Evolutionary conservation across 1,284 basidiomycete genomes (phyloP).

Genomic region (Takashimella tepidaria): DNA sequence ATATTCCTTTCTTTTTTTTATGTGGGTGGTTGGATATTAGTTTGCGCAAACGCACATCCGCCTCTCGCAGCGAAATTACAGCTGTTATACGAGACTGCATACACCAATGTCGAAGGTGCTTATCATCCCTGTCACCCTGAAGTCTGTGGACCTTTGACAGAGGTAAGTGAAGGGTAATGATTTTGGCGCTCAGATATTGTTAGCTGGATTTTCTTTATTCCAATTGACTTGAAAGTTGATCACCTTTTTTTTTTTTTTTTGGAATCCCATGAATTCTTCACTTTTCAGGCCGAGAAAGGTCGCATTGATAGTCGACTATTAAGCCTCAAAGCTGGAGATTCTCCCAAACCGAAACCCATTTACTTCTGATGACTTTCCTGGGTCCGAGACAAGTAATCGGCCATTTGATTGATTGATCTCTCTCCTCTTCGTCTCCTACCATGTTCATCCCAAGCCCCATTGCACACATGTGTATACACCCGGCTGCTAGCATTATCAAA

Average conservation of each 20-base stretch:
- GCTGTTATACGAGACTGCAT: constrained; percentile 43
- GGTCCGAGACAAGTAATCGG: too few relatives aligned
- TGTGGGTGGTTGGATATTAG: constrained; percentile 20
- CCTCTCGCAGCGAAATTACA: constrained; percentile 35
- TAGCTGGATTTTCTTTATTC: background rate
- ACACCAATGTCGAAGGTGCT: constrained; percentile 37
- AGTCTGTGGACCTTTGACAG: constrained; percentile 37
- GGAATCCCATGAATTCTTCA: too few relatives aligned
- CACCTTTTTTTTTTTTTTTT: too few relatives aligned
- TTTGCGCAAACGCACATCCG: constrained; percentile 41
- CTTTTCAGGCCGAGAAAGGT: constrained; percentile 40
- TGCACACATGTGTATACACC: too few relatives aligned
- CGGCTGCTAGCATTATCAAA: too few relatives aligned
- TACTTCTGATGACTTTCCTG: constrained; percentile 32
- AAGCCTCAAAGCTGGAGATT: constrained; percentile 30
- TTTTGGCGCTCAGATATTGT: too few relatives aligned
- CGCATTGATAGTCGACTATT: constrained; percentile 34
- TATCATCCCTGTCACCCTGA: constrained; percentile 45
- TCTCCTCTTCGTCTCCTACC: too few relatives aligned
- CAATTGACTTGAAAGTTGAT: background rate
- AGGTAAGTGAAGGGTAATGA: too few relatives aligned
- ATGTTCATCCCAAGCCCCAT: too few relatives aligned
- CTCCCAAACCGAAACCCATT: constrained; percentile 33
- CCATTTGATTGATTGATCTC: too few relatives aligned
- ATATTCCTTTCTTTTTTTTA: background rate